Evolutionary conservation across 2,329 filamentous ascomycete genomes (phyloP).

Genomic region (Neonectria magnoliae): DNA sequence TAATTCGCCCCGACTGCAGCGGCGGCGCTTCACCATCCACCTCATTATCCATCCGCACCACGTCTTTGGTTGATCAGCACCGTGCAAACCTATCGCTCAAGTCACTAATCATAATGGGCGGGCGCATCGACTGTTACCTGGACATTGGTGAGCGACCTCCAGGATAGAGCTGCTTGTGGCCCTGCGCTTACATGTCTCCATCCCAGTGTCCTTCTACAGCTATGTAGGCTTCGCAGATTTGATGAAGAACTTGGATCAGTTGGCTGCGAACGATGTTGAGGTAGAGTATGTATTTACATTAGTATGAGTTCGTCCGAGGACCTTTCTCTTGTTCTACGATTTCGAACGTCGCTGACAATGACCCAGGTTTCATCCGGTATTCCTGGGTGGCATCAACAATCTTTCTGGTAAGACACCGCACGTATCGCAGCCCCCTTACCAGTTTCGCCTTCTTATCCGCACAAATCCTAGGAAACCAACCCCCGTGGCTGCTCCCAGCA

Average conservation of each 20-base stretch:
- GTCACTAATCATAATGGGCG: conserved; percentile 57
- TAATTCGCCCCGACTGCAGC: neutral
- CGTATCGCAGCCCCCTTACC: neutral
- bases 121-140: conserved; percentile 72
- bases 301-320: neutral
- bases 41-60: neutral
- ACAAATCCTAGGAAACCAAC: conserved; percentile 70
- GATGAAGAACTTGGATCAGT: conserved; percentile 61
- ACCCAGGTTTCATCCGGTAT: conserved; percentile 73
- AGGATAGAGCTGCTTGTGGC: too few relatives aligned
- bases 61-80: neutral
- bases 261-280: conserved; percentile 68
- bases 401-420: conserved; percentile 58
- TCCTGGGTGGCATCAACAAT: conserved; percentile 74
- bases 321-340: too few relatives aligned
- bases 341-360: neutral
- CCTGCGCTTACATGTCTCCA: conserved; percentile 1
- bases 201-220: conserved; percentile 71
- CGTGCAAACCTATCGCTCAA: neutral
- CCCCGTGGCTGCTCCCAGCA: conserved; percentile 75
- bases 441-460: conserved; percentile 11
- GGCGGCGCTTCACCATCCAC: neutral
- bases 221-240: conserved; percentile 68
- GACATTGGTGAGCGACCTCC: conserved; percentile 65
- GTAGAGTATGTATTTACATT: conserved; percentile 66